These are phyloP conservation scores for Dactylis glomerata DNA, from an alignment of 176 grass and related monocot species.

Conservation along the genomic window DNA sequence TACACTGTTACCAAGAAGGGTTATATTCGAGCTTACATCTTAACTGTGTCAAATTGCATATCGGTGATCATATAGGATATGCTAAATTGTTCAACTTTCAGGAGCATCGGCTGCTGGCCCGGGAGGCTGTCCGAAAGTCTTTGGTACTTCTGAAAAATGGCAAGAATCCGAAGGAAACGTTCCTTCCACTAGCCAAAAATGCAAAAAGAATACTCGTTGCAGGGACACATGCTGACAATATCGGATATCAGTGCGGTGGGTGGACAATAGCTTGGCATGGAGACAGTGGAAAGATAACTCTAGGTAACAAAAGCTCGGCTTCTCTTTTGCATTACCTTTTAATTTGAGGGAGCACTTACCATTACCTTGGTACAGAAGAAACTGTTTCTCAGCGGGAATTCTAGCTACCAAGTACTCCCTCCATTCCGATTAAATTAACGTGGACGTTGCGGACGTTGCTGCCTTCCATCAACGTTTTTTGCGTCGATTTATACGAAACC, in stretches of 20 bases:
- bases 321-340: neutral
- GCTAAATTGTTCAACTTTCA: constrained; percentile 21
- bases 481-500: no score
- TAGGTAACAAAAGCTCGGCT: constrained; percentile 39
- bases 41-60: neutral
- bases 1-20: no score
- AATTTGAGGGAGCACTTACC: neutral
- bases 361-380: neutral
- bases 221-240: constrained; percentile 78
- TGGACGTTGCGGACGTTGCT: no score
- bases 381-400: neutral
- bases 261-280: constrained; percentile 93
- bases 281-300: constrained; percentile 67
- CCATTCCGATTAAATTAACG: no score
- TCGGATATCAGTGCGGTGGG: constrained; percentile 91
- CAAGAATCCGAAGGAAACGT: constrained; percentile 50
- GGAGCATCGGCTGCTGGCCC: constrained; percentile 81
- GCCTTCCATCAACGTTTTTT: no score
- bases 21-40: neutral
- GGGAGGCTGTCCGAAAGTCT: constrained; percentile 81
- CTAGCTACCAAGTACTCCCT: neutral
- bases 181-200: constrained; percentile 85
- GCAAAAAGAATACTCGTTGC: constrained; percentile 75
- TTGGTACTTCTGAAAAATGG: constrained; percentile 94
- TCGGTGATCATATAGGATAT: neutral